phyloP scores from a whole-genome alignment of 2,329 filamentous ascomycete genomes.

The Ophidiomyces ophidiicola region DNA sequence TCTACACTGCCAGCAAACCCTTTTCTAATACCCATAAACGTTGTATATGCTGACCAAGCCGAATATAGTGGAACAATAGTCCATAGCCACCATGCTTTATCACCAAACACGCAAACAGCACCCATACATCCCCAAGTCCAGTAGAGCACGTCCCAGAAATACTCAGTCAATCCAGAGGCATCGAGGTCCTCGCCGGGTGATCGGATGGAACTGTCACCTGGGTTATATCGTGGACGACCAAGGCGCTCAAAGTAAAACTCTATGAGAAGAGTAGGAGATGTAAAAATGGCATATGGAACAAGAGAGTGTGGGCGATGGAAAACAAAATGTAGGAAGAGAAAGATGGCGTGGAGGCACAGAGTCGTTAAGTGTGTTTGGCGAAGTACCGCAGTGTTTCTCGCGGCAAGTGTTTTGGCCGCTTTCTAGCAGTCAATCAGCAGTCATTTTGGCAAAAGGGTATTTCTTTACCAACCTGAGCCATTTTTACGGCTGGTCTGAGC shows the following conservation, averaged over 20 bases:
- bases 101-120: constrained; percentile 64
- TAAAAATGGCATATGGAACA: constrained; percentile 58
- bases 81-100: constrained; percentile 62
- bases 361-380: constrained; percentile 72
- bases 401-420: constrained; percentile 52
- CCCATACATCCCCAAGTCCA: constrained; percentile 74
- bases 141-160: constrained; percentile 95
- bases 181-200: constrained; percentile 77
- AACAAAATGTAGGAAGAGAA: constrained; percentile 57
- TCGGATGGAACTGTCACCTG: constrained; percentile 53
- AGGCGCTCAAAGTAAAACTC: constrained; percentile 76
- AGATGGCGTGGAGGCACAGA: constrained; percentile 57
- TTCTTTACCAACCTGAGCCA: constrained; percentile 17
- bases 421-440: constrained; percentile 26
- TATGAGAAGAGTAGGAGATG: constrained; percentile 61
- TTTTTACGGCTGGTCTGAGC: constrained; percentile 1
- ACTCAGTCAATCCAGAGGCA: constrained; percentile 81
- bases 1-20: constrained; percentile 23
- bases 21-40: constrained; percentile 36
- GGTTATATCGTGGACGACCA: constrained; percentile 62
- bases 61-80: constrained; percentile 39
- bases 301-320: constrained; percentile 51
- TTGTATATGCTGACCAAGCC: constrained; percentile 35
- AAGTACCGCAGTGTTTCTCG: constrained; percentile 63
- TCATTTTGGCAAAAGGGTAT: neutral